Conservation (phyloP, 2,329 filamentous ascomycete genomes). For the Truncatella angustata region DNA sequence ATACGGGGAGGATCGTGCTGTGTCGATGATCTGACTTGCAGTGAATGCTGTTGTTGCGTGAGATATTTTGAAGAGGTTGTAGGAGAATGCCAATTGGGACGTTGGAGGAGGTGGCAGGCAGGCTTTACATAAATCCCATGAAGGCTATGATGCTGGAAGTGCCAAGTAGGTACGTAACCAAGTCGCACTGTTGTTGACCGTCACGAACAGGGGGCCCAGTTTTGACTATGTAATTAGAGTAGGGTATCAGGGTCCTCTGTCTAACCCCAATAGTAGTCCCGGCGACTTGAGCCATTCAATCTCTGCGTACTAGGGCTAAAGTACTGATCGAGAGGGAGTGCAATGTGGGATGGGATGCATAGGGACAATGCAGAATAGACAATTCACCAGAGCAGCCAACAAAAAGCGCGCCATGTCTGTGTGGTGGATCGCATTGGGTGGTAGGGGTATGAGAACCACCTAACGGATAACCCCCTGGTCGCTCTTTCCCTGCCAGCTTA, state of each 20-base stretch:
- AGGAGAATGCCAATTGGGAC: conserved; percentile 13
- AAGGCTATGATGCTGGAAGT: conserved; percentile 25
- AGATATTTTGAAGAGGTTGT: conserved; percentile 12
- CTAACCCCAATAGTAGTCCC: conserved; percentile 21
- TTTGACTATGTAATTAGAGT: conserved; percentile 17
- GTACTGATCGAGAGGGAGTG: not conserved
- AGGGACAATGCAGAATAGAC: not conserved
- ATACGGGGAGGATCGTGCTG: not conserved
- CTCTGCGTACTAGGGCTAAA: conserved; percentile 13
- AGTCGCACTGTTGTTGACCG: not conserved
- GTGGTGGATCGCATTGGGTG: not conserved
- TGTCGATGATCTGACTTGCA: not conserved
- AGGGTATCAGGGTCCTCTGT: conserved; percentile 25
- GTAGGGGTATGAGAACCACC: too few species aligned
- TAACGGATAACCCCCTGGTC: conserved; percentile 3
- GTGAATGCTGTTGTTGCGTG: not conserved
- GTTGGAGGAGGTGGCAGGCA: conserved; percentile 14
- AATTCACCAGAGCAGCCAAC: not conserved
- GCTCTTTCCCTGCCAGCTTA: not conserved
- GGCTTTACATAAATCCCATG: conserved; percentile 24
- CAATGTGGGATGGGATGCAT: not conserved
- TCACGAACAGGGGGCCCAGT: conserved; percentile 13
- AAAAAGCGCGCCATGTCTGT: too few species aligned
- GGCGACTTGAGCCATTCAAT: conserved; percentile 17
- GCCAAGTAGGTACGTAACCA: conserved; percentile 23